These are phyloP conservation scores for Canavalia gladiata DNA, from an alignment of 306 rosid genomes.

Conservation along the genomic window DNA sequence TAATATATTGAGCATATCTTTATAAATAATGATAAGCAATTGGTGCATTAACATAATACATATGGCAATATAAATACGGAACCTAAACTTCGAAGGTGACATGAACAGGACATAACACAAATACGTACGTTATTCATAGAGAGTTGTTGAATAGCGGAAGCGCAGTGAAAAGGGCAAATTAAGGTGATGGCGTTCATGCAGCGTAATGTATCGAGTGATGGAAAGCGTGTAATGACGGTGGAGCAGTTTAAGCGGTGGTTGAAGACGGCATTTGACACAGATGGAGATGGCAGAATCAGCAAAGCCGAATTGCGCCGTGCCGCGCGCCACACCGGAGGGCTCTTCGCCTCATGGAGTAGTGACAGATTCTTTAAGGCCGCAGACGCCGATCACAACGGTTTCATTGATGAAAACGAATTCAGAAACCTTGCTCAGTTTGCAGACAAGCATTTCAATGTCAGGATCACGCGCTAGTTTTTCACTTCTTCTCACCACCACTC, in stretches of 20 bases:
- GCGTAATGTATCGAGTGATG: slow-evolving; percentile 36
- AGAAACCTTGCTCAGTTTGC: slow-evolving; percentile 46
- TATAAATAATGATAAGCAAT: background rate
- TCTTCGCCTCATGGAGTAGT: slow-evolving; percentile 41
- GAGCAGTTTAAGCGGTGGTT: slow-evolving; percentile 54
- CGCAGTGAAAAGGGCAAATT: background rate
- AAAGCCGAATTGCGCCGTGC: slow-evolving; percentile 40
- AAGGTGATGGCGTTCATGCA: slow-evolving; percentile 45
- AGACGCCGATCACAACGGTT: slow-evolving; percentile 45
- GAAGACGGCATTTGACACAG: slow-evolving; percentile 44
- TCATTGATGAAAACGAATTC: slow-evolving; percentile 55
- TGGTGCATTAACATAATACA: background rate
- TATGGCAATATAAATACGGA: slow-evolving; percentile 34
- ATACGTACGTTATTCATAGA: background rate
- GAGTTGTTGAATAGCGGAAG: background rate
- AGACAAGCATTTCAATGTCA: slow-evolving; percentile 52
- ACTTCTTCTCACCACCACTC: background rate
- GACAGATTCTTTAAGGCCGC: slow-evolving; percentile 26
- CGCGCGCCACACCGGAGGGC: slow-evolving; percentile 42
- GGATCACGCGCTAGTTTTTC: slow-evolving; percentile 27
- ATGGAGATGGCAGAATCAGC: slow-evolving; percentile 52
- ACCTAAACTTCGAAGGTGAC: background rate
- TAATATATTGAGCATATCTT: background rate
- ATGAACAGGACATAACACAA: background rate
- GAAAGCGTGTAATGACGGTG: slow-evolving; percentile 53